Evolutionary conservation across 2,329 filamentous ascomycete genomes (phyloP), one percentile per base, ranked within the genome.

Genomic region (Penicillium sp.): DNA sequence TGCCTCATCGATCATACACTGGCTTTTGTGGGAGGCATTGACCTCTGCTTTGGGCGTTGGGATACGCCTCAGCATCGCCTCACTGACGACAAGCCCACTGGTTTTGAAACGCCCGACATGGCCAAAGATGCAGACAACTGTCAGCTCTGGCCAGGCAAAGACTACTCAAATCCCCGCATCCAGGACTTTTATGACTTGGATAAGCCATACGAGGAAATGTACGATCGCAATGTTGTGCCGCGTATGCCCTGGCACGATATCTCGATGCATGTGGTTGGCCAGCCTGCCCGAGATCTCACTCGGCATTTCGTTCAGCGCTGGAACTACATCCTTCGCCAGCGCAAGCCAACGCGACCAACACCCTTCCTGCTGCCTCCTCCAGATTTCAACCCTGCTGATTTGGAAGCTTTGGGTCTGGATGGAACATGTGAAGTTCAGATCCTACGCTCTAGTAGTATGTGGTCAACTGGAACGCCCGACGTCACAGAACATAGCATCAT

Each of bases 201-300:
- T 63, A 89, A 94, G 66, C 93, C 93, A 1, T 97, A 97, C 61
- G 93, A 95, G 63, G 93, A 98, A 69, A 97, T 97, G 93, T 98
- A 97, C 62, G 89, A 97, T 68, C 85, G 93, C 45, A 85, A 82
- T 50, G 86, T 86, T 64, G 80, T 91, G 14, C 89, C 93, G 1
- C 78, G 93, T 51, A 98, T 97, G 93, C 91, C 93, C 1, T 98
- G 93, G 93, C 93, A 98, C 62, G 93, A 98, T 67, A 89, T 98
- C 52, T 83, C 86, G 2, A 97, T 98, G 93, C 93, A 97, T 68
- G 85, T 98, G 34, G 89, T 97, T 35, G 93, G 93, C 3, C 93
- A 97, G 66, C 93, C 93, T 2, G 91, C 93, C 10, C 81, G 93
- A 56, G 93, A 98, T 70, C 74, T 97, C 52, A 96, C 90, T 2